Percentiles rank a stretch among this genome's conserved stretches.
Conservation (phyloP, 768 basidiomycete genomes). For the Mycena galopus region DNA sequence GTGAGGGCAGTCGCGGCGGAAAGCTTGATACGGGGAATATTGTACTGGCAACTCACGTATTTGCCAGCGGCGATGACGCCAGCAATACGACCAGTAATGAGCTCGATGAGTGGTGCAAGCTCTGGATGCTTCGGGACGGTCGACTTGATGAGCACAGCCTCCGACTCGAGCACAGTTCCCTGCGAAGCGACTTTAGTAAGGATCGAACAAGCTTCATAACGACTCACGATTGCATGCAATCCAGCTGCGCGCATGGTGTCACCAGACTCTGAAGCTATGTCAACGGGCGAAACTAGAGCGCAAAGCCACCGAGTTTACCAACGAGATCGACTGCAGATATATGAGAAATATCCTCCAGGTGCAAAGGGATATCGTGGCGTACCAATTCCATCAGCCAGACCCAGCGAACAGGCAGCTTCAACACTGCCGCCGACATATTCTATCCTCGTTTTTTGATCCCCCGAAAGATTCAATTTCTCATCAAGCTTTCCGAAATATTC, state of each 20-base stretch:
- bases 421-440: constrained; percentile 98
- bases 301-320: constrained; percentile 62
- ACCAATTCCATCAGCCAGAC: constrained; percentile 98
- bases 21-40: constrained; percentile 78
- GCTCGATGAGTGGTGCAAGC: constrained; percentile 75
- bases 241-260: constrained; percentile 99
- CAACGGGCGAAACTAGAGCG: background rate
- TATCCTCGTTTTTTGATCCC: constrained; percentile 78
- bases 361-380: constrained; percentile 42
- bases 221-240: constrained; percentile 92
- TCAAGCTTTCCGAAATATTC: constrained; percentile 83
- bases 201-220: too few relatives aligned
- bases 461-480: constrained; percentile 61
- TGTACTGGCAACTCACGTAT: constrained; percentile 95
- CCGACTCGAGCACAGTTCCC: constrained; percentile 85
- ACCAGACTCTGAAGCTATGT: constrained; percentile 81
- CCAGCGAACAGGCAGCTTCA: constrained; percentile 96
- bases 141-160: constrained; percentile 95
- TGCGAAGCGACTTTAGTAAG: too few relatives aligned
- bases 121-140: constrained; percentile 71
- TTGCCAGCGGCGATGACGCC: constrained; percentile 91
- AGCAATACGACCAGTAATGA: constrained; percentile 89
- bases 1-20: constrained; percentile 77
- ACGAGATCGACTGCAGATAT: constrained; percentile 87
- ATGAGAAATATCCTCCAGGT: constrained; percentile 20